Conservation (phyloP, 2,329 filamentous ascomycete genomes). For the Cadophora malorum region DNA sequence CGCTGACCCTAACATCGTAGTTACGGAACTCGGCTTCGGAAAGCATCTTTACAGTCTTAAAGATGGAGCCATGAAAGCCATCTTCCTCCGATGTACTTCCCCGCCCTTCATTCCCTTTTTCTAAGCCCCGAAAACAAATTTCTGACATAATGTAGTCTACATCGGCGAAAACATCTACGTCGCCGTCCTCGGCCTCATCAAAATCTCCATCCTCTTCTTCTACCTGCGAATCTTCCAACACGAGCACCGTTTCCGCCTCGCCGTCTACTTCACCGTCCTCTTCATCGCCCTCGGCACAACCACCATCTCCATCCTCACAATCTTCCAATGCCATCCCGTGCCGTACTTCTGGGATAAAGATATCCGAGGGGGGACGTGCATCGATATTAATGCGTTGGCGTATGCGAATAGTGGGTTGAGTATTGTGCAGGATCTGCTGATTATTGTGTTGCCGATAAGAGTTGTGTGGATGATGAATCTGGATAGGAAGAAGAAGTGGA, state of each 20-base stretch:
- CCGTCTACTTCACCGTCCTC: conserved; percentile 10
- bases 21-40: conserved; percentile 18
- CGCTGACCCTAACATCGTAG: conserved; percentile 1
- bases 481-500: conserved; percentile 68
- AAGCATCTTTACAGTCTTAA: conserved; percentile 23
- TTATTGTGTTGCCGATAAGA: conserved; percentile 69
- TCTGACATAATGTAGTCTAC: conserved; percentile 22
- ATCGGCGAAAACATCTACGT: conserved; percentile 31
- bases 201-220: conserved; percentile 29
- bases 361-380: conserved; percentile 52
- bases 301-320: conserved; percentile 24
- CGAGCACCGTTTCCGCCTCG: conserved; percentile 11
- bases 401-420: conserved; percentile 71
- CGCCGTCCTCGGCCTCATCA: conserved; percentile 23
- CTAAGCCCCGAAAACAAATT: too few relatives aligned
- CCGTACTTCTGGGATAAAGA: conserved; percentile 32
- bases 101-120: not conserved
- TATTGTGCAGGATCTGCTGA: conserved; percentile 70
- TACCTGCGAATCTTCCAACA: conserved; percentile 30
- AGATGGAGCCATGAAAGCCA: conserved; percentile 15
- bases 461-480: conserved; percentile 67
- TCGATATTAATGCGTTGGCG: conserved; percentile 68
- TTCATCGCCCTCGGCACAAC: conserved; percentile 22
- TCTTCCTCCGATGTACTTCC: conserved; percentile 6
- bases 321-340: conserved; percentile 31